phyloP scores from a whole-genome alignment of 108 stramenopile species.

The Pseudonitzschia multiseries region DNA sequence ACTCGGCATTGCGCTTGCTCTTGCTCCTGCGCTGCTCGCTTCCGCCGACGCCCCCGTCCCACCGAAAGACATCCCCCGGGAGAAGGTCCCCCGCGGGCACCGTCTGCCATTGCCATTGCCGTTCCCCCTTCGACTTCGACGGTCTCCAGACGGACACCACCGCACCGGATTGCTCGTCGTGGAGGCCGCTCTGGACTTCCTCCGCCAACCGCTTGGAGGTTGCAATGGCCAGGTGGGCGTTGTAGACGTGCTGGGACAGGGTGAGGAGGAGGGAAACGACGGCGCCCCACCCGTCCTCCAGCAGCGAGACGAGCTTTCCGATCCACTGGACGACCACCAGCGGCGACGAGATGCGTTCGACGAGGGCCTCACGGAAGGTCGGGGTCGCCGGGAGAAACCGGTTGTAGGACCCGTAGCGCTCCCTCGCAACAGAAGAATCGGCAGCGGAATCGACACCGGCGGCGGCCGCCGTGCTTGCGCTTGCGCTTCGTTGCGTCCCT shows the following conservation, averaged over 20 bases:
- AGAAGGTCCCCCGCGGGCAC: conserved; percentile 39
- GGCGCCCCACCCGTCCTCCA: conserved; percentile 44
- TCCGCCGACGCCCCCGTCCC: neutral
- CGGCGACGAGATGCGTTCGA: conserved; percentile 54
- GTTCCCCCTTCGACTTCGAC: no score
- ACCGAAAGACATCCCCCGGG: conserved; percentile 55
- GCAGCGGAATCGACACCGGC: no score
- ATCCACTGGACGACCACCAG: conserved; percentile 54
- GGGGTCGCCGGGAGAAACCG: conserved; percentile 44
- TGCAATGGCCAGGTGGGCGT: conserved; percentile 49
- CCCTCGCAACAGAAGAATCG: conserved; percentile 34
- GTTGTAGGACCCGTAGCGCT: conserved; percentile 51
- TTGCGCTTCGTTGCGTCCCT: neutral
- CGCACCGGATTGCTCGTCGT: conserved; percentile 18
- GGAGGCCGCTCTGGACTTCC: conserved; percentile 44
- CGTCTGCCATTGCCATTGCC: conserved; percentile 39
- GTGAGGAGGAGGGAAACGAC: conserved; percentile 24
- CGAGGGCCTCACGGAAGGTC: conserved; percentile 46
- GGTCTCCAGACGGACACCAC: conserved; percentile 36
- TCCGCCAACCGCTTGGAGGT: conserved; percentile 47
- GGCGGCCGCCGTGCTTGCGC: conserved; percentile 26
- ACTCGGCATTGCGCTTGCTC: neutral
- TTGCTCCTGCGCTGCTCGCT: neutral
- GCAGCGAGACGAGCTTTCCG: conserved; percentile 44
- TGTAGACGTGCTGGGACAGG: conserved; percentile 43